phyloP scores from a whole-genome alignment of 2,329 filamentous ascomycete genomes.

The Alternaria arbusti region DNA sequence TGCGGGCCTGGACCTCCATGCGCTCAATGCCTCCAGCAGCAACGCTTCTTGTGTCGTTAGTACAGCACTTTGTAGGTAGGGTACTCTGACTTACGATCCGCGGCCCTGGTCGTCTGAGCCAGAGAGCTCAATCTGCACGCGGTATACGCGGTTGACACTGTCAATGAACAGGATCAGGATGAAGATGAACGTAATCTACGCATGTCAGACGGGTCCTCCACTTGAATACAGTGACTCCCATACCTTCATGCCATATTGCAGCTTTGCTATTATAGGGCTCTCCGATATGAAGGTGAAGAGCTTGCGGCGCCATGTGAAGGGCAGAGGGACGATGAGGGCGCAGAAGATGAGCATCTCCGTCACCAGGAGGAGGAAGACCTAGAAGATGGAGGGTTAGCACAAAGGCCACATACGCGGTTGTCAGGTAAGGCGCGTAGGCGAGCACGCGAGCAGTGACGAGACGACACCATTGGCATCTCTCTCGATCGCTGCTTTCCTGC shows the following conservation, averaged over 20 bases:
- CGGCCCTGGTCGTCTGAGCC: slow-evolving; percentile 69
- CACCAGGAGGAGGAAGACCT: slow-evolving; percentile 86
- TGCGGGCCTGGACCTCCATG: slow-evolving; percentile 97
- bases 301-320: slow-evolving; percentile 82
- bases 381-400: slow-evolving; percentile 37
- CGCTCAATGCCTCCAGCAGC: slow-evolving; percentile 84
- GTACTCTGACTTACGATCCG: slow-evolving; percentile 55
- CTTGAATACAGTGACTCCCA: background rate
- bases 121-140: slow-evolving; percentile 88
- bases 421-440: background rate
- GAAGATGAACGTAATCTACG: slow-evolving; percentile 93
- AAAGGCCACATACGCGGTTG: slow-evolving; percentile 17
- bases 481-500: background rate
- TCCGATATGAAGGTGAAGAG: slow-evolving; percentile 97
- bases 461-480: background rate
- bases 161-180: slow-evolving; percentile 98
- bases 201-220: slow-evolving; percentile 14
- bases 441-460: slow-evolving; percentile 12
- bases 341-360: slow-evolving; percentile 84
- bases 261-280: slow-evolving; percentile 81
- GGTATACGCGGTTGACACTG: slow-evolving; percentile 94
- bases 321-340: slow-evolving; percentile 82
- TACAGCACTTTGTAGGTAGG: background rate
- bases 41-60: slow-evolving; percentile 54
- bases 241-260: slow-evolving; percentile 96